phyloP scores from a whole-genome alignment of 495 filamentous ascomycete species.

The Usnea hakonensis region DNA sequence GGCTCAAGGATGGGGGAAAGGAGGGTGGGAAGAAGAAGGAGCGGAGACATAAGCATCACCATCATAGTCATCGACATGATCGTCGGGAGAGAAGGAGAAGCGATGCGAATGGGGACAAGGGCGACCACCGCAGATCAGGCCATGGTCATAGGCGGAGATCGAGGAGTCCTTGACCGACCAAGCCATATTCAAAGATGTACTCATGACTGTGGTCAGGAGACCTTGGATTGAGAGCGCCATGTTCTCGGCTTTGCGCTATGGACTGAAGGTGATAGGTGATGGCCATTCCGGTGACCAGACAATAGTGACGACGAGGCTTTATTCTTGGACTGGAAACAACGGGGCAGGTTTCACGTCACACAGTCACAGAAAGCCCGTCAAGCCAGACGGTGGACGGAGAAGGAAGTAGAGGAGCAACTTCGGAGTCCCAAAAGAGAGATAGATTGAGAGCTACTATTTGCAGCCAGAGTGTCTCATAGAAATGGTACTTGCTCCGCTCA shows the following conservation, averaged over 20 bases:
- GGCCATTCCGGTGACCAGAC: not conserved
- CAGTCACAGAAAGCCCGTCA: not conserved
- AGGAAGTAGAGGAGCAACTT: not conserved
- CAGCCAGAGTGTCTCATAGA: not conserved
- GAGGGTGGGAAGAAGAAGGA: slow-evolving; percentile 24
- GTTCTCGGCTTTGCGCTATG: not conserved
- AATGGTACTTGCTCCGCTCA: not conserved
- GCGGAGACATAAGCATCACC: slow-evolving; percentile 43
- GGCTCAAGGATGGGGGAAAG: slow-evolving; percentile 39
- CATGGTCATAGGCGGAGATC: slow-evolving; percentile 18
- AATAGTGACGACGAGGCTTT: not conserved
- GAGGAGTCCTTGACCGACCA: slow-evolving; percentile 12
- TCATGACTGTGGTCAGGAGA: not conserved
- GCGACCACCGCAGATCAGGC: not conserved
- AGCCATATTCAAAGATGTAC: not conserved
- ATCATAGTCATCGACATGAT: slow-evolving; percentile 36
- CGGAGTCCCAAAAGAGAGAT: not conserved
- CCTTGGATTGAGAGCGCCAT: not conserved
- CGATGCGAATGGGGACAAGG: slow-evolving; percentile 10
- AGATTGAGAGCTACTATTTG: too few relatives aligned
- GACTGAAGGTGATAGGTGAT: not conserved
- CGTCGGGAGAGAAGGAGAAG: slow-evolving; percentile 20
- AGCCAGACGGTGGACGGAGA: not conserved
- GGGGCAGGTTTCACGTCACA: not conserved
- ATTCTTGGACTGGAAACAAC: not conserved